phyloP scores from a whole-genome alignment of 2,329 filamentous ascomycete species.

The Dendryphion nanum region DNA sequence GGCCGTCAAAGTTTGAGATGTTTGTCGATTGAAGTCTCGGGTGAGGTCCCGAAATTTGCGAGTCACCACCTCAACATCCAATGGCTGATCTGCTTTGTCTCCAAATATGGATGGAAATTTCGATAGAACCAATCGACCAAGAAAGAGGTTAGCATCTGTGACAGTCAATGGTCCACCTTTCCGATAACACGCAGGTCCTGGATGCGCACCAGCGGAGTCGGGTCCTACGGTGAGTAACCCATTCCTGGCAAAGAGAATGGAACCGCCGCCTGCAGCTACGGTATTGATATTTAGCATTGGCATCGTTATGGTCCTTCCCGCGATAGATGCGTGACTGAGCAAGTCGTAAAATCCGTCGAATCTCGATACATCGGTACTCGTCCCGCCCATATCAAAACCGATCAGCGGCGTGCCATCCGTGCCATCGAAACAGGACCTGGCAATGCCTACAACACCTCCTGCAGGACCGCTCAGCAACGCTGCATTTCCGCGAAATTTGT shows the following conservation, averaged over 20 bases:
- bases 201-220: neutral
- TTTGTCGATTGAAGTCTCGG: slow-evolving; percentile 41
- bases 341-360: neutral
- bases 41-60: slow-evolving; percentile 45
- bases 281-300: neutral
- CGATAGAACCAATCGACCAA: neutral
- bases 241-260: neutral
- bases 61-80: slow-evolving; percentile 45
- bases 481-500: neutral
- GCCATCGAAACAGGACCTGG: neutral
- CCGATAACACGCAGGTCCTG: neutral
- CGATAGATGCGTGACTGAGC: neutral
- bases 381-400: slow-evolving; percentile 1
- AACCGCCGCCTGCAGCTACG: neutral
- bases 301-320: neutral
- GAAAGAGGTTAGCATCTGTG: neutral
- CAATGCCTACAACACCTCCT: neutral
- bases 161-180: slow-evolving; percentile 1
- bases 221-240: neutral
- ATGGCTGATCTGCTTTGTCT: slow-evolving; percentile 27
- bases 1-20: slow-evolving; percentile 24
- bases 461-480: neutral
- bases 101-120: slow-evolving; percentile 31
- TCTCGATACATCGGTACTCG: neutral
- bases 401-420: neutral